phyloP scores from a whole-genome alignment of 1,139 yeast genomes.

The Torulaspora globosa region DNA sequence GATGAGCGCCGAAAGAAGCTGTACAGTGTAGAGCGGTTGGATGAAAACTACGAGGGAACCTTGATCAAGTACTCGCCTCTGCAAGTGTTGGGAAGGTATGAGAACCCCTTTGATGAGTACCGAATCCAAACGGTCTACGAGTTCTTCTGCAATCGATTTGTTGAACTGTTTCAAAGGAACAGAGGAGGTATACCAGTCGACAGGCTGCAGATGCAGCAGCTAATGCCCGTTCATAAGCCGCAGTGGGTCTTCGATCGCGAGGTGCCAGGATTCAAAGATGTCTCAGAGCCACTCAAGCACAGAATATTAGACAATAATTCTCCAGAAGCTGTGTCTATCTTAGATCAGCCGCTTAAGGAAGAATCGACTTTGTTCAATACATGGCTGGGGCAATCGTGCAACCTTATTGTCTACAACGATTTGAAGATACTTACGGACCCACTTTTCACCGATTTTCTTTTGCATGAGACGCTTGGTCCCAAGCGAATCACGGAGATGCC shows the following conservation, averaged over 20 bases:
- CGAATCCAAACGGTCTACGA: constrained; percentile 87
- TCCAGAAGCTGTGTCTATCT: constrained; percentile 11
- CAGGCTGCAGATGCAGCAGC: constrained; percentile 45
- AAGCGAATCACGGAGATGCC: constrained; percentile 74
- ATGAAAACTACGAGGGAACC: constrained; percentile 32
- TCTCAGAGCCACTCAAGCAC: constrained; percentile 31
- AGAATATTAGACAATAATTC: constrained; percentile 30
- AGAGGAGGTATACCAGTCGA: constrained; percentile 65
- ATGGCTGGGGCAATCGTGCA: constrained; percentile 93
- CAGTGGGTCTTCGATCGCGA: constrained; percentile 22
- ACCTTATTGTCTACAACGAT: constrained; percentile 66
- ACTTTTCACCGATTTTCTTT: constrained; percentile 62
- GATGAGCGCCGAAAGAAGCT: constrained; percentile 43
- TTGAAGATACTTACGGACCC: constrained; percentile 83
- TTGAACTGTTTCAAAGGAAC: constrained; percentile 66
- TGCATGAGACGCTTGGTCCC: constrained; percentile 69
- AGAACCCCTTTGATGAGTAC: constrained; percentile 89
- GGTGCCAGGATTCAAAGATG: constrained; percentile 42
- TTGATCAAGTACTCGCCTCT: constrained; percentile 43
- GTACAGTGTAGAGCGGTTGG: constrained; percentile 24
- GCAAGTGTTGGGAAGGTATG: constrained; percentile 72
- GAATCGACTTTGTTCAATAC: constrained; percentile 45
- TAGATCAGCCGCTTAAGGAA: constrained; percentile 13
- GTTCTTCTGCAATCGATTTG: constrained; percentile 64
- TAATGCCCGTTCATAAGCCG: constrained; percentile 59